Base-by-base conservation (phyloP, 2,329 filamentous ascomycete species). In the Sporothrix inflata region DNA sequence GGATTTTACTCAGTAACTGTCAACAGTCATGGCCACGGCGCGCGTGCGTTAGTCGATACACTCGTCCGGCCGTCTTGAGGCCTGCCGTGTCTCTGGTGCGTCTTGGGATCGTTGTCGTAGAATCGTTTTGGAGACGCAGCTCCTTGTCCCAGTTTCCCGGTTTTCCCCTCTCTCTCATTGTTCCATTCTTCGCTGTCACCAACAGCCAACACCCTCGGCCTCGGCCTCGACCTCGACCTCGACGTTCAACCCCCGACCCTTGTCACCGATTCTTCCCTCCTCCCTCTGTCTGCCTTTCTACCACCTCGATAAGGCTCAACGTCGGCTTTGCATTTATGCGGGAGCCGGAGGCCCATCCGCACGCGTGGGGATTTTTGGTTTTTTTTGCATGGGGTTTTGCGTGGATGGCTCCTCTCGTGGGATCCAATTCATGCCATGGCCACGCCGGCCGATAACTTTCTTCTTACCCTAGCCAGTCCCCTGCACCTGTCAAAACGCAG, bases 1-100 rank as follows among this genome's bases (percentile, higher is more conserved):
- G 51, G 51, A 24, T 30, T 21, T 55, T 9, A 49, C 47, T 24
- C 7, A 27, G 21, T 55, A 55, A 14, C 11, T 16, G 51, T 55
- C 24, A 16, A 30, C 51, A 27, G 21, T 11, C 51, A 27, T 3
- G 51, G n/a, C 24, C 51, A 55, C 24, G 19, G 51, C 21, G 4
- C 24, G 14, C 51, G 12, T 55, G 51, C 51, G 51, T 55, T 55
- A 55, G 51, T 55, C 51, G 51, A 55, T 55, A 55, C 51, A 55
- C 51, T 55, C 51, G 51, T 49, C 47, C 19, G 47, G 47, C 47
- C 19, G 47, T 6, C 6, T 3, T 3, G 30, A 3, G 30, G 3
- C 30, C 6, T 34, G 30, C 6, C 30, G 30, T 34, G 30, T 34
- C 30, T 34, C 30, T 34, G 3, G 30, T 34, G n/a, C n/a, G n/a